A percentile compares a stretch with the other conserved stretches of the same genome.
phyloP scores from a whole-genome alignment of 352 stramenopile genomes.

The Pythium periplocum region DNA sequence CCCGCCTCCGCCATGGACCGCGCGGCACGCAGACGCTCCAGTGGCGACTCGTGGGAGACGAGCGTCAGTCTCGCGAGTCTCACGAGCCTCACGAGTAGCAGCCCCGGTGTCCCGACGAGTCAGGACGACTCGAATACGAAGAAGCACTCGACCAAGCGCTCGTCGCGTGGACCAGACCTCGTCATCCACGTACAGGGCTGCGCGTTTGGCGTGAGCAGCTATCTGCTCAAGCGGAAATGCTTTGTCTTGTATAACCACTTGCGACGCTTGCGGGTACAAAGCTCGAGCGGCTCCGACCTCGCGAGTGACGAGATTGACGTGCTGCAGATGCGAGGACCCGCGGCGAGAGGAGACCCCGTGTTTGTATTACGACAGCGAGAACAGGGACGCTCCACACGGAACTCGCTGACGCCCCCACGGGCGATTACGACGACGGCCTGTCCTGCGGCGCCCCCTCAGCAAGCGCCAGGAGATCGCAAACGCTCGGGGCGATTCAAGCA shows the following conservation, averaged over 20 bases:
- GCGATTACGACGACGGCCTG: background rate
- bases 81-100: background rate
- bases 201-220: conserved; percentile 37
- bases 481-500: background rate
- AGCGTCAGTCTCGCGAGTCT: too few species aligned
- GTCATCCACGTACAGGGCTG: conserved; percentile 47
- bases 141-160: too few species aligned
- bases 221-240: conserved; percentile 28
- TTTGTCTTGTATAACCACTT: conserved; percentile 34
- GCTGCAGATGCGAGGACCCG: background rate
- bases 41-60: too few species aligned
- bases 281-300: background rate
- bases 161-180: conserved; percentile 17
- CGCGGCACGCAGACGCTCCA: too few species aligned
- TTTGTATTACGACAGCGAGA: background rate
- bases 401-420: background rate
- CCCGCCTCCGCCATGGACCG: too few species aligned
- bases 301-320: background rate
- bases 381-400: background rate
- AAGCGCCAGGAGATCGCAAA: background rate
- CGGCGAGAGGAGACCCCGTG: background rate
- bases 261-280: conserved; percentile 13
- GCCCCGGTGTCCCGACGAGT: background rate
- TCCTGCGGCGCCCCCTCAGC: background rate
- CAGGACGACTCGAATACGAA: background rate